A percentile compares a stretch with the other conserved stretches of the same genome.
Conservation (phyloP, 2,329 filamentous ascomycete genomes). For the Pyricularia pennisetigena region DNA sequence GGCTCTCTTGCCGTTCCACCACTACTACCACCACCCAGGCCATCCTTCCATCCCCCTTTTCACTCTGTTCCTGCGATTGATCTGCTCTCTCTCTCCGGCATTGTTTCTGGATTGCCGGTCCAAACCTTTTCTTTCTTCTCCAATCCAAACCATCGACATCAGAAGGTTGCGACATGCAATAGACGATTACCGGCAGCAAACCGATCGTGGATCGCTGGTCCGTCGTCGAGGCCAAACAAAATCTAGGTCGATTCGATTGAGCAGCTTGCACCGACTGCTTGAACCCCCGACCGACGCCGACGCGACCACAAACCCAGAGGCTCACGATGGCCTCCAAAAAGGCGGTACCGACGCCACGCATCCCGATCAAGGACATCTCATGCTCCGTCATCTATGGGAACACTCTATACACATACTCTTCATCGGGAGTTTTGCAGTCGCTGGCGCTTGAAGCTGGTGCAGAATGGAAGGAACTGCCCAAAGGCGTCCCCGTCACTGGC, state of each 20-base stretch:
- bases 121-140: neutral
- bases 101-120: neutral
- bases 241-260: neutral
- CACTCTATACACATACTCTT: constrained; percentile 75
- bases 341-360: constrained; percentile 61
- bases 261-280: neutral
- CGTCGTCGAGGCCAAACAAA: neutral
- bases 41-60: neutral
- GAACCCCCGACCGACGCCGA: neutral
- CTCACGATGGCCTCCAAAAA: constrained; percentile 32
- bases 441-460: constrained; percentile 59
- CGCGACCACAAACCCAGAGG: neutral
- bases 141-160: neutral
- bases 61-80: neutral
- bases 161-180: neutral
- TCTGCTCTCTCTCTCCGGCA: neutral
- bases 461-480: constrained; percentile 57
- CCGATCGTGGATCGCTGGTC: neutral
- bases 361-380: constrained; percentile 56
- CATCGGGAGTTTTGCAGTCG: constrained; percentile 60
- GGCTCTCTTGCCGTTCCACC: neutral
- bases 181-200: neutral
- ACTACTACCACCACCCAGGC: neutral
- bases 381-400: constrained; percentile 76
- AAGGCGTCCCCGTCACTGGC: constrained; percentile 62